Evolutionary conservation across 495 filamentous ascomycete genomes (phyloP), one percentile per base, ranked within the genome.

Genomic region (Penicillium turbatum): DNA sequence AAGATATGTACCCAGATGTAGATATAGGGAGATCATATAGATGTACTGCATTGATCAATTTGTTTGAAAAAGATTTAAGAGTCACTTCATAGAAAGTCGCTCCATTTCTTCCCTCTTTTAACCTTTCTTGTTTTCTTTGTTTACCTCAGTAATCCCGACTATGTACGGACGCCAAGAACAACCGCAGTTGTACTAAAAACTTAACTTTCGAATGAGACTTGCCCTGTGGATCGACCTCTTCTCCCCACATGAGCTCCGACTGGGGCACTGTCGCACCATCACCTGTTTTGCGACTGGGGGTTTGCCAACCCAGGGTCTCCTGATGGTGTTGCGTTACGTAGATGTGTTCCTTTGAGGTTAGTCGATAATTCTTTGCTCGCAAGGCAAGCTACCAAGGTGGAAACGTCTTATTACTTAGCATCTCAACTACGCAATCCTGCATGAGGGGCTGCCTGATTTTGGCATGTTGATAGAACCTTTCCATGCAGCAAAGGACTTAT

Each of bases 241-340:
- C 16, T 36, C 47, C 30, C 32, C 51, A 34, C 29, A 35, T 31
- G n/a, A 52, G 36, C 55, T 51, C 12, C 54, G 50, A 57, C 42
- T 43, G 16, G 42, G 32, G 31, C 26, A 51, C 21, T 59, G 57
- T 63, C 54, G 50, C 61, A 63, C 61, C 57, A 61, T 61, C 61
- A 48, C 37, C 36, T 57, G 39, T 41, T 55, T 44, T 48, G 50
- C 49, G 24, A 36, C 52, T 42, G 21, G 49, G 35, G 37, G 27
- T 47, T 31, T 29, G 32, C 43, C 21, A 34, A 57, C 42, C 15
- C 11, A 42, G 13, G 43, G 40, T 21, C 47, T 54, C 13, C 34
- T 36, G 41, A 47, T 36, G 17, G 32, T 44, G 45, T 21, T 11
- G 37, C n/a, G 34, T 32, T 26, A 37, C 15, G 38, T 48, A 42